phyloP scores from a whole-genome alignment of 331 rosid species.

The Quercus tomentella region DNA sequence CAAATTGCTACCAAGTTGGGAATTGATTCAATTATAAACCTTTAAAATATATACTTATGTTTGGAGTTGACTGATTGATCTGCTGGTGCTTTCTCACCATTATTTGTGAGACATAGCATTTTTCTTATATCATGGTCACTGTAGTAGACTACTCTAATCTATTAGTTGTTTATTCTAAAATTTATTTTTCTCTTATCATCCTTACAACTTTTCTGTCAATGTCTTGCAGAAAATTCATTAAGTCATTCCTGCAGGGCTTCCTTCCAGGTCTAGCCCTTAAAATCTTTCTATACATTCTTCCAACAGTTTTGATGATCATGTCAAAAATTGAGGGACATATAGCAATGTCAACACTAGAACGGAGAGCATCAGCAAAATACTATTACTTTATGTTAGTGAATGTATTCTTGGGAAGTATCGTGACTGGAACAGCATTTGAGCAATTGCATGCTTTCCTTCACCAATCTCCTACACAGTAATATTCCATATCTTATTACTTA shows the following conservation, averaged over 20 bases:
- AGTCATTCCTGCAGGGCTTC: conserved; percentile 96
- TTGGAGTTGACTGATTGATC: conserved; percentile 5
- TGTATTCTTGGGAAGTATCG: conserved; percentile 96
- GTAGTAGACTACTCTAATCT: not conserved
- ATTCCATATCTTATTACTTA: conserved; percentile 12
- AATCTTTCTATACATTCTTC: conserved; percentile 81
- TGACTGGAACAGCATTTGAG: conserved; percentile 92
- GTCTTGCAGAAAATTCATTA: conserved; percentile 76
- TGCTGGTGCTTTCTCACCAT: conserved; percentile 8
- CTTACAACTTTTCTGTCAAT: conserved; percentile 1
- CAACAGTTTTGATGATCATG: conserved; percentile 87
- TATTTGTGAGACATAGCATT: conserved; percentile 1
- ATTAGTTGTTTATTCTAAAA: not conserved
- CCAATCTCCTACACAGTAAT: conserved; percentile 88
- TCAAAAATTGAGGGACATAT: conserved; percentile 93
- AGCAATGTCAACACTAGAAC: conserved; percentile 72
- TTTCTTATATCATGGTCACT: not conserved
- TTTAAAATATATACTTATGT: not conserved
- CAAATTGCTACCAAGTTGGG: not conserved
- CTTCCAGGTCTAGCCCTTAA: conserved; percentile 99
- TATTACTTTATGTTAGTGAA: conserved; percentile 93
- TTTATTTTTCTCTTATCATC: not conserved
- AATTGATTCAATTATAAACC: not conserved
- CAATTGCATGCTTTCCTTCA: conserved; percentile 93
- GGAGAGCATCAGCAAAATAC: conserved; percentile 81